Percentiles rank a stretch among this genome's conserved stretches.
Evolutionary conservation across 352 stramenopile species (phyloP).

Genomic region (Phytopythium vexans): DNA sequence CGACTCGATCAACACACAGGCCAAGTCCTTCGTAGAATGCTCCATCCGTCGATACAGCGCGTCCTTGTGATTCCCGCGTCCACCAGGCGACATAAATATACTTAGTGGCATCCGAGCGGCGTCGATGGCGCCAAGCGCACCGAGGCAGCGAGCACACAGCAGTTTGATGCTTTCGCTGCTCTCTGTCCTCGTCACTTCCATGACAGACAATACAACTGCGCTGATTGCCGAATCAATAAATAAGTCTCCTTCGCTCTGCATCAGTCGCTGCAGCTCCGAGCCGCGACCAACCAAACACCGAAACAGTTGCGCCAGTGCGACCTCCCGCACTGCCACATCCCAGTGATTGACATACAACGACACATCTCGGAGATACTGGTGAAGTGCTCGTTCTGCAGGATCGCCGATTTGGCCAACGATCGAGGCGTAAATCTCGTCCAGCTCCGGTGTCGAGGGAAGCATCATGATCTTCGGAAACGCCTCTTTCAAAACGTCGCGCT

Average conservation of each 20-base stretch:
- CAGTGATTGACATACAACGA: constrained; percentile 72
- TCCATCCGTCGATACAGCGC: constrained; percentile 37
- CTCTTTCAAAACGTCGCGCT: constrained; percentile 46
- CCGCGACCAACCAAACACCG: constrained; percentile 58
- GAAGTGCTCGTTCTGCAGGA: constrained; percentile 31
- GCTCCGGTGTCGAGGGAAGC: constrained; percentile 58
- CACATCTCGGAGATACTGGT: constrained; percentile 55
- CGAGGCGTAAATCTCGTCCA: constrained; percentile 59
- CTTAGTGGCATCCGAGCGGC: constrained; percentile 64
- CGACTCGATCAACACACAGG: constrained; percentile 77
- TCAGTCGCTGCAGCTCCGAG: constrained; percentile 52
- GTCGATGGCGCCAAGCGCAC: constrained; percentile 79
- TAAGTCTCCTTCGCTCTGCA: constrained; percentile 71
- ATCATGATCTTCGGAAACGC: constrained; percentile 70
- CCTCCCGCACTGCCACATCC: constrained; percentile 73
- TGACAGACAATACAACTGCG: constrained; percentile 58
- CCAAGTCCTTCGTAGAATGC: constrained; percentile 75
- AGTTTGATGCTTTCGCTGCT: constrained; percentile 63
- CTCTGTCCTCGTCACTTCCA: constrained; percentile 66
- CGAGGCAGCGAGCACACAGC: constrained; percentile 68
- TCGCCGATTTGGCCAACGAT: constrained; percentile 64
- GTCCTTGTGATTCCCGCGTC: constrained; percentile 7
- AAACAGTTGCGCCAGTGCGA: constrained; percentile 70
- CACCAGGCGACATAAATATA: constrained; percentile 51
- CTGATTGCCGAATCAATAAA: constrained; percentile 60